Evolutionary conservation across 2,329 filamentous ascomycete species (phyloP).

Genomic region (Botrytis pseudocinerea): DNA sequence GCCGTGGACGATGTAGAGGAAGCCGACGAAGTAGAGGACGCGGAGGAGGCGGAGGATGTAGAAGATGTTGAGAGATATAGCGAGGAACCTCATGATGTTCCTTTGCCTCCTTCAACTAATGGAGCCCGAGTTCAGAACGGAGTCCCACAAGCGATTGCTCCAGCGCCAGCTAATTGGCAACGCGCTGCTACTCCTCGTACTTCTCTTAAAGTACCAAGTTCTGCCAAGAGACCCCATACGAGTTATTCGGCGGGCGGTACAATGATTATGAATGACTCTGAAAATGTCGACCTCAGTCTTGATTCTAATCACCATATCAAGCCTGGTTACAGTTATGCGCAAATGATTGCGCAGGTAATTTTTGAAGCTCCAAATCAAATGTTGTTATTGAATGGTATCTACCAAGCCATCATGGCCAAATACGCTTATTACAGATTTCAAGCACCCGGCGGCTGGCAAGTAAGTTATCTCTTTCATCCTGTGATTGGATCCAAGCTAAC

Average conservation of each 20-base stretch:
- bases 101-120: neutral
- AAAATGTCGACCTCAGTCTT: slow-evolving; percentile 71
- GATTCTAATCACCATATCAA: slow-evolving; percentile 90
- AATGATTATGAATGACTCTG: slow-evolving; percentile 48
- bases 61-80: slow-evolving; percentile 2
- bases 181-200: slow-evolving; percentile 57
- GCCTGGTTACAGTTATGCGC: slow-evolving; percentile 93
- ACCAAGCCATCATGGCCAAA: slow-evolving; percentile 84
- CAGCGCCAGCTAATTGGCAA: slow-evolving; percentile 61
- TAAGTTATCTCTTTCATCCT: slow-evolving; percentile 45
- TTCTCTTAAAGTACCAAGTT: slow-evolving; percentile 32
- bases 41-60: slow-evolving; percentile 9
- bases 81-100: neutral
- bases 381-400: slow-evolving; percentile 88
- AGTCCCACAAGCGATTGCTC: slow-evolving; percentile 53
- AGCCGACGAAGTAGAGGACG: slow-evolving; percentile 29
- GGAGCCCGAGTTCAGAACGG: slow-evolving; percentile 30
- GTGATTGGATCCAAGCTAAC: neutral
- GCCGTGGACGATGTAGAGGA: slow-evolving; percentile 10
- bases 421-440: slow-evolving; percentile 92
- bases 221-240: slow-evolving; percentile 36
- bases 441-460: slow-evolving; percentile 80
- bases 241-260: slow-evolving; percentile 42
- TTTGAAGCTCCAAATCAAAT: slow-evolving; percentile 83
- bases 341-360: slow-evolving; percentile 96